These are phyloP conservation scores for Dothistroma septosporum DNA, from an alignment of 2,329 filamentous ascomycete species.

Conservation along the genomic window DNA sequence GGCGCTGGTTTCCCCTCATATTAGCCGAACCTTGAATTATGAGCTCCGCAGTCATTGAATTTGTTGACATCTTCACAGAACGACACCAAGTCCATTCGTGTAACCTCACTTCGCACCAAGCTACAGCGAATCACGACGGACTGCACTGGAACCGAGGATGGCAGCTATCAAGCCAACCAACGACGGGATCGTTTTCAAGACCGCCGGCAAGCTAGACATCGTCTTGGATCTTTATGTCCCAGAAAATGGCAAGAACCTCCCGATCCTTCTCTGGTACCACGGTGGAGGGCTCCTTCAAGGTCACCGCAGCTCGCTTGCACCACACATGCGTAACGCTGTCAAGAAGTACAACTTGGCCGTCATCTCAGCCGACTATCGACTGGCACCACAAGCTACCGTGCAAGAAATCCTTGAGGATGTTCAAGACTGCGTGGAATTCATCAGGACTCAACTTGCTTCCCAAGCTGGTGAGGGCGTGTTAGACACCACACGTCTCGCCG, in stretches of 20 bases:
- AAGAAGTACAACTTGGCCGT: slow-evolving; percentile 26
- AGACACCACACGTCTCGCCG: slow-evolving; percentile 25
- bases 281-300: slow-evolving; percentile 33
- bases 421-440: slow-evolving; percentile 29
- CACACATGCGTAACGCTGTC: slow-evolving; percentile 27
- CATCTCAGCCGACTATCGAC: slow-evolving; percentile 33
- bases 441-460: slow-evolving; percentile 20
- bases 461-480: slow-evolving; percentile 17
- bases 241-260: slow-evolving; percentile 15
- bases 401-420: slow-evolving; percentile 31
- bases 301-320: slow-evolving; percentile 21
- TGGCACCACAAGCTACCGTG: slow-evolving; percentile 32
- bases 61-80: not conserved
- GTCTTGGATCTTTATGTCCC: slow-evolving; percentile 25
- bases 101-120: not conserved
- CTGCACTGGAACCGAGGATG: slow-evolving; percentile 8
- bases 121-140: not conserved
- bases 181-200: slow-evolving; percentile 25
- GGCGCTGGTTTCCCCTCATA: not conserved
- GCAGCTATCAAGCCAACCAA: slow-evolving; percentile 16
- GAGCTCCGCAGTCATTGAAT: not conserved
- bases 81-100: not conserved
- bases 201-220: slow-evolving; percentile 20
- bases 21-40: not conserved
- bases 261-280: slow-evolving; percentile 27